Conservation (phyloP, 169 alveolate genomes). For the Plasmodium reichenowi region DNA sequence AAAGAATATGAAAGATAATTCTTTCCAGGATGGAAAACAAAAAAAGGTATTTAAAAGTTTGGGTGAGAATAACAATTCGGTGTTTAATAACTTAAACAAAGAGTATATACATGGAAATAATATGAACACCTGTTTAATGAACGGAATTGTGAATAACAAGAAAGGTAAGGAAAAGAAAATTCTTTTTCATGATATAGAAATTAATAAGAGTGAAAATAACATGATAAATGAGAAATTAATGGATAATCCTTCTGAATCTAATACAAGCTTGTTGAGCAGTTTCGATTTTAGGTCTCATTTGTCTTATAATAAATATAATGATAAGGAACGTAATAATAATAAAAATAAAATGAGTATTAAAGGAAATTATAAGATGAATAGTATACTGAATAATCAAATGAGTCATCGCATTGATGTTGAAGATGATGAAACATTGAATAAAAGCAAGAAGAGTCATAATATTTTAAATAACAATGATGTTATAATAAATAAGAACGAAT, state of each 20-base stretch:
- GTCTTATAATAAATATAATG: neutral
- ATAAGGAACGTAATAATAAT: constrained; percentile 8
- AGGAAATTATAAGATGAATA: constrained; percentile 20
- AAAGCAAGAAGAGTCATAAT: too few species aligned
- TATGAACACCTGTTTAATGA: constrained; percentile 12
- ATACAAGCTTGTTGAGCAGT: neutral
- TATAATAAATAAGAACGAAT: too few species aligned
- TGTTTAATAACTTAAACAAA: constrained; percentile 3
- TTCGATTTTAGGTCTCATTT: neutral
- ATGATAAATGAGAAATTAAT: constrained; percentile 2
- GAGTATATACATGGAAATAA: constrained; percentile 22
- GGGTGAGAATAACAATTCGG: too few species aligned
- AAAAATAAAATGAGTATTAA: neutral
- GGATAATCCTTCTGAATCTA: neutral
- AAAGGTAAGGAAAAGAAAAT: constrained; percentile 21
- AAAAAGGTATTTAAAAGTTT: too few species aligned
- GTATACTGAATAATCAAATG: neutral
- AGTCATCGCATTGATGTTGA: neutral
- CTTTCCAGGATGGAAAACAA: too few species aligned
- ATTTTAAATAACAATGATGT: too few species aligned
- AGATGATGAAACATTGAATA: constrained; percentile 8
- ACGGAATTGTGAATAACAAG: constrained; percentile 6
- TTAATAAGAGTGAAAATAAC: constrained; percentile 5
- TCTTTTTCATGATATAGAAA: neutral
- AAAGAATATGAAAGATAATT: neutral